Percentiles rank a stretch among this genome's conserved stretches.
Evolutionary conservation across 768 basidiomycete species (phyloP).

Genomic region (Suillus weaverae): DNA sequence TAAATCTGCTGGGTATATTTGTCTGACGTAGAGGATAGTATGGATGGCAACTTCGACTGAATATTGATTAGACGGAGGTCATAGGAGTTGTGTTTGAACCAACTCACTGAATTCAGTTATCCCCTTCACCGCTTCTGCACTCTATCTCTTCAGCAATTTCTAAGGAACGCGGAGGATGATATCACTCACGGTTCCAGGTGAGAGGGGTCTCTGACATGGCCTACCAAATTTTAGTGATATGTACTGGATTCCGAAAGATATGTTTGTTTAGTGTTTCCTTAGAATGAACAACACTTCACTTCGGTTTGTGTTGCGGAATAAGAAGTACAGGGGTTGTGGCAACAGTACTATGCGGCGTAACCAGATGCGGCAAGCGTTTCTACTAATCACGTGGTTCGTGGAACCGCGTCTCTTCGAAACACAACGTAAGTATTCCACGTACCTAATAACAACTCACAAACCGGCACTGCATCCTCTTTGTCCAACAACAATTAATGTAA

Average conservation of each 20-base stretch:
- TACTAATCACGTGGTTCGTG: not conserved
- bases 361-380: not conserved
- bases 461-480: not conserved
- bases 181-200: constrained; percentile 40
- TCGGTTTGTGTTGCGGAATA: not conserved
- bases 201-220: constrained; percentile 30
- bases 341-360: too few relatives aligned
- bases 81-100: not conserved
- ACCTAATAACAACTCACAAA: not conserved
- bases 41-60: constrained; percentile 94
- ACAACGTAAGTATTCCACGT: too few relatives aligned
- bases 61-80: constrained; percentile 9
- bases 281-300: not conserved
- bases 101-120: constrained; percentile 71
- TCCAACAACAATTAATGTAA: not conserved
- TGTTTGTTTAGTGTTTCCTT: not conserved
- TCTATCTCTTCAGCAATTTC: constrained; percentile 10
- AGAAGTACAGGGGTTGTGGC: too few relatives aligned
- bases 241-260: not conserved
- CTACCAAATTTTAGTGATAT: not conserved
- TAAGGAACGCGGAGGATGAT: not conserved
- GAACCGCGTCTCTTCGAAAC: too few relatives aligned
- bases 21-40: constrained; percentile 86
- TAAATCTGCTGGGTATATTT: constrained; percentile 85
- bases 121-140: constrained; percentile 59